Evolutionary conservation across 495 filamentous ascomycete genomes (phyloP), one percentile per base, ranked within the genome.

Genomic region (Apodospora peruviana): DNA sequence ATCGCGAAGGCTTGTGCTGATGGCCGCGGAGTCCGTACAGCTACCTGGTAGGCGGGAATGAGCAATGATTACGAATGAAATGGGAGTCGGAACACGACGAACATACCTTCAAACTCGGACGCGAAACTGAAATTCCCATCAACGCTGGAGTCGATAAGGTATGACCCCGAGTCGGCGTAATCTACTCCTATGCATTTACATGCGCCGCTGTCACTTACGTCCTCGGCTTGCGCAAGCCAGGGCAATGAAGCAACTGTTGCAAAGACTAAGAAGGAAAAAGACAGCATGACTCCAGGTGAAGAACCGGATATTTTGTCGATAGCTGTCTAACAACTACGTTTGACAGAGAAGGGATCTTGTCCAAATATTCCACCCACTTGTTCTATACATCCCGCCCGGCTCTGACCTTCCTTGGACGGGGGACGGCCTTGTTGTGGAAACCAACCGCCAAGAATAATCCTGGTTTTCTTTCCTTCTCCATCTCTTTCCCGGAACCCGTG

Each of bases 121-220:
- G 56, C 56, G 16, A 51, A 59, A 25, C 52, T 59, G 24, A 59
- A 55, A 32, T 55, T 59, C 2, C 56, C 51, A 10, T 43, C 39
- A 3, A 25, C 25, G 14, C 27, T 50, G 14, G 29, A 45, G 16
- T 55, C 52, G 21, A 59, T 42, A n/a, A 59, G 48, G 23, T 59
- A 59, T 7, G 52, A 55, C 11, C 52, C 56, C 5, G 38, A 24
- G 11, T 59, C 49, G 1, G 47, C 32, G 24, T 55, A 59, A 45
- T 55, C 56, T 4, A 59, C 20, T 0, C 51, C 48, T 4, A 24
- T 44, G 20, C 25, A 50, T n/a, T 52, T 45, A 38, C 56, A 59
- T 1, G 25, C 34, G 21, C 29, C 45, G 11, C 36, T 35, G 16
- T 12, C 27, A 32, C 16, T 38, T 38, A n/a, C n/a, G n/a, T n/a